Conservation (phyloP, 2,329 filamentous ascomycete genomes). For the Bipolaris sorokiniana region DNA sequence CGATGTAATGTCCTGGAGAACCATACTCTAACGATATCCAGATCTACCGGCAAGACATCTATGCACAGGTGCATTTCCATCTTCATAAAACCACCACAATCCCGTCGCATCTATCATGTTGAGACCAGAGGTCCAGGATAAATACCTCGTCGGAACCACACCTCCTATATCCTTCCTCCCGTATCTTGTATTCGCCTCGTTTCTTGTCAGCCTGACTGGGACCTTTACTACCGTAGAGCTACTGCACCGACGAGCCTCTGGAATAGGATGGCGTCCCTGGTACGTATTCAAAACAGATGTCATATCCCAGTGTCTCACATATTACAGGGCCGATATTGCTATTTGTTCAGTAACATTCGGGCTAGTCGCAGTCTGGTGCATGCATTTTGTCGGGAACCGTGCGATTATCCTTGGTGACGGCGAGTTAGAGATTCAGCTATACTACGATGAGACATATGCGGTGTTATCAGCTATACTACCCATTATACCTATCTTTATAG, state of each 20-base stretch:
- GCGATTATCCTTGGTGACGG: conserved; percentile 75
- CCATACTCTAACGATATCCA: too few relatives aligned
- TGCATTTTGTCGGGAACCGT: conserved; percentile 84
- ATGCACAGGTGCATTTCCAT: not conserved
- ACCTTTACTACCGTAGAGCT: conserved; percentile 81
- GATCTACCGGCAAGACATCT: too few relatives aligned
- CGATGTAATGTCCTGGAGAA: too few relatives aligned
- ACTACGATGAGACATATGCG: conserved; percentile 75
- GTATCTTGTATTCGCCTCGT: conserved; percentile 60
- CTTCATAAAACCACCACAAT: not conserved
- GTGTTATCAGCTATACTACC: conserved; percentile 81
- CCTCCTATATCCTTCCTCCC: conserved; percentile 51
- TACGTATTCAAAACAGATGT: conserved; percentile 36
- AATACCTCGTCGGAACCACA: conserved; percentile 43
- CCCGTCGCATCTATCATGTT: conserved; percentile 6
- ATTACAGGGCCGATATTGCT: conserved; percentile 50
- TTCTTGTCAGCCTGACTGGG: conserved; percentile 74
- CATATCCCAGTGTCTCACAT: conserved; percentile 9
- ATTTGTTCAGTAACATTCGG: conserved; percentile 54
- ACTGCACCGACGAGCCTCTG: conserved; percentile 75
- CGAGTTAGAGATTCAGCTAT: conserved; percentile 66
- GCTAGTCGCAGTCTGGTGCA: conserved; percentile 58
- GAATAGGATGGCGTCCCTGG: conserved; percentile 46
- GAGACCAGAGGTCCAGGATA: conserved; percentile 22
- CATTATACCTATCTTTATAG: conserved; percentile 73